Evolutionary conservation across 2,329 filamentous ascomycete genomes (phyloP), one percentile per base, ranked within the genome.

Genomic region (Fusarium gaditjirri): DNA sequence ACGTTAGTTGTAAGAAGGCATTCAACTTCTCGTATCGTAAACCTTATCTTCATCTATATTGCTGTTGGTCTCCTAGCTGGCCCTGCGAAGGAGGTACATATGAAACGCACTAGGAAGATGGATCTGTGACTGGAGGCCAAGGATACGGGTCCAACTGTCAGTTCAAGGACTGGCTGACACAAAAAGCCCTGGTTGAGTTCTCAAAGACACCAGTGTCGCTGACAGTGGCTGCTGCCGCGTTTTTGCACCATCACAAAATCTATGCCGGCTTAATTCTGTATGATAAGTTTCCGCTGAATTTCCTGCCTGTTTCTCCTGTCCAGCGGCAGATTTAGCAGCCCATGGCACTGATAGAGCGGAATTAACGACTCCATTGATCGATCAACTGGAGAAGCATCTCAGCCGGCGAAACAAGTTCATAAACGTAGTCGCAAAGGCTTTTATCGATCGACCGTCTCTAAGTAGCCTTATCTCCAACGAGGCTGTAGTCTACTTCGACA

Each of bases 251-350:
- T 21, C 9, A 25, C 9, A 56, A 23, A 14, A 12, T 31, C 36
- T 7, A 8, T 44, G 61, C n/a, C n/a, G 14, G 31, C 6, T 9
- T 53, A 7, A 36, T 47, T n/a, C 50, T 54, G 60, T 43, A 60
- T 19, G 43, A 56, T 14, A n/a, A 38, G 16, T 4, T 60, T 19
- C 25, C 33, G 8, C 33, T 55, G 1, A 39, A 31, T 4, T n/a
- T 50, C 3, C 43, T n/a, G 6, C 38, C 38, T 9, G 31, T 14
- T 39, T 19, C 47, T 8, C 35, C 49, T 9, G 13, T 47, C 3
- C 10, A n/a, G n/a, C 5, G 19, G 14, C 6, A 8, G 11, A 29
- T n/a, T 0, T 8, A 29, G 13, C 9, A 11, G 2, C 4, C 16
- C 13, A 16, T n/a, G 7, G 12, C 4, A 25, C 4, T 19, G 9